Conservation (phyloP, 371 early-diverging fungal genomes). For the Synchytrium microbalum region DNA sequence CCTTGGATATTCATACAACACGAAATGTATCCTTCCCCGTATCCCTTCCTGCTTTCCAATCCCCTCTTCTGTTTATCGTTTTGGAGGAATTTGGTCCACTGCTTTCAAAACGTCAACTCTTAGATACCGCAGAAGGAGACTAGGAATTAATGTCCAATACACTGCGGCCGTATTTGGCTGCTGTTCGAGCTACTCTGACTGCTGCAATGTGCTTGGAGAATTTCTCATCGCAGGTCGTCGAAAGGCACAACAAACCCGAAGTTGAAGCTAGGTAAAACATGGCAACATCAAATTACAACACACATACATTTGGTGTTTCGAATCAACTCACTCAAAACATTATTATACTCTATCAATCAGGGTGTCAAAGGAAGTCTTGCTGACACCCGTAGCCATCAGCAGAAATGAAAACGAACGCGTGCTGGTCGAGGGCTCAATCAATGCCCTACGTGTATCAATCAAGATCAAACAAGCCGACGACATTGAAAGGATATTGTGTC, state of each 20-base stretch:
- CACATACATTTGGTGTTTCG: not conserved
- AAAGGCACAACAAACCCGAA: constrained; percentile 96
- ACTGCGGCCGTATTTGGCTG: constrained; percentile 89
- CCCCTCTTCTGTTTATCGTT: too few relatives aligned
- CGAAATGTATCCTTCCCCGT: too few relatives aligned
- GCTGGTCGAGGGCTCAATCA: constrained; percentile 86
- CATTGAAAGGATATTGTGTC: constrained; percentile 87
- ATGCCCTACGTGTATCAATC: constrained; percentile 89
- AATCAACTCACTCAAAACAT: too few relatives aligned
- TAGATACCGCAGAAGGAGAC: too few relatives aligned
- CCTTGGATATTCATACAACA: too few relatives aligned
- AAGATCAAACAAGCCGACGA: constrained; percentile 98
- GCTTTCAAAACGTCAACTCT: too few relatives aligned
- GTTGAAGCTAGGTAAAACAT: constrained; percentile 76
- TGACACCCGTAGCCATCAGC: constrained; percentile 83
- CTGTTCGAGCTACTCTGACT: constrained; percentile 87
- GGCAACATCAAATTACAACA: not conserved
- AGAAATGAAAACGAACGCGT: constrained; percentile 94
- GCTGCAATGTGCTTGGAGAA: constrained; percentile 93
- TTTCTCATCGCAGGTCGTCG: constrained; percentile 94
- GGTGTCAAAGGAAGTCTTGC: constrained; percentile 69
- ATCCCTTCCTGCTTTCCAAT: too few relatives aligned
- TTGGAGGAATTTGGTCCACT: too few relatives aligned
- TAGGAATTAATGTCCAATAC: too few relatives aligned
- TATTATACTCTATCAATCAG: constrained; percentile 33